These are phyloP conservation scores for Akanthomyces muscarius DNA, from an alignment of 2,329 filamentous ascomycete genomes.

Conservation along the genomic window DNA sequence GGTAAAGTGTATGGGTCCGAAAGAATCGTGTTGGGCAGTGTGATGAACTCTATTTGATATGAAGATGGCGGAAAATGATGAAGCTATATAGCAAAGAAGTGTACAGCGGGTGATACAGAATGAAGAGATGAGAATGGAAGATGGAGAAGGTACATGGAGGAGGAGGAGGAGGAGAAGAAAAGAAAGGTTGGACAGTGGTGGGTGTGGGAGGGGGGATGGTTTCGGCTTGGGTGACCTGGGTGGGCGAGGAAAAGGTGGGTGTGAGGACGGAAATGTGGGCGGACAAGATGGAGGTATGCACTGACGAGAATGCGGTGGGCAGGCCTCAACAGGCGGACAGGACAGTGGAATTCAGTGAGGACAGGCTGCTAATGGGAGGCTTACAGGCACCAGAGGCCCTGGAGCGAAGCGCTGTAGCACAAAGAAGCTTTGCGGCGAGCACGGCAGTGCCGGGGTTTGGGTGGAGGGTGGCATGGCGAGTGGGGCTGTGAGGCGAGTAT, in stretches of 20 bases:
- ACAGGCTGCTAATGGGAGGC: background rate
- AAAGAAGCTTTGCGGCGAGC: background rate
- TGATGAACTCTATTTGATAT: conserved; percentile 1
- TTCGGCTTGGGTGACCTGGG: conserved; percentile 7
- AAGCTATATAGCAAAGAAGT: conserved; percentile 12
- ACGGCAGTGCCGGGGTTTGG: conserved; percentile 7
- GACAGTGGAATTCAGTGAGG: background rate
- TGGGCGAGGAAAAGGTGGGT: conserved; percentile 4
- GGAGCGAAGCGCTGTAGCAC: background rate
- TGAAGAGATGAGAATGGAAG: conserved; percentile 6
- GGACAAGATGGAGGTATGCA: conserved; percentile 15
- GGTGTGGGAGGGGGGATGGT: conserved; percentile 13
- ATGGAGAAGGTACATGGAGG: conserved; percentile 3
- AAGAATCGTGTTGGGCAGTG: background rate
- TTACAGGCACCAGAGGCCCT: background rate
- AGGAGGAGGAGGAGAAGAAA: conserved; percentile 16
- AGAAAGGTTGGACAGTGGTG: conserved; percentile 13
- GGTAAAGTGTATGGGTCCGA: background rate
- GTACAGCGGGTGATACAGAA: conserved; percentile 8
- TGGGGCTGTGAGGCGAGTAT: background rate
- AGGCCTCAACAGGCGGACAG: conserved; percentile 4
- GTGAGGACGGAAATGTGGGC: background rate
- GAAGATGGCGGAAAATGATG: background rate
- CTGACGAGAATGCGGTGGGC: conserved; percentile 15
- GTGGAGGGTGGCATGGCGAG: conserved; percentile 3